Base-by-base conservation (phyloP, 306 rosid genomes). In the Pterocarpus santalinus region DNA sequence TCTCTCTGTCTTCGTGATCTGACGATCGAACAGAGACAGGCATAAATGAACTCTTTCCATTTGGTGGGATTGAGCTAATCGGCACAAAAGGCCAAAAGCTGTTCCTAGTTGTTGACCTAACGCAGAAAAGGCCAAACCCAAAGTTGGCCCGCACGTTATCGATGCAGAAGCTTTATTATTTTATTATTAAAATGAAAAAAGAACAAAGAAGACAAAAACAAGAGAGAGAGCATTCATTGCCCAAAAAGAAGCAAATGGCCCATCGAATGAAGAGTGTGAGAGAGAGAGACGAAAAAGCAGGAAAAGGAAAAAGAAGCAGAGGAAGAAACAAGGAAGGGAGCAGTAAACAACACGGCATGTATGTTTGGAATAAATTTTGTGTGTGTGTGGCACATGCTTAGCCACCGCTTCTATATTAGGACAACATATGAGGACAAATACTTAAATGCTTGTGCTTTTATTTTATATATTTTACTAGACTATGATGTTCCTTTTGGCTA, bases 41-140 rank as follows among this genome's bases (percentile, higher is more conserved):
- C 44, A 49, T 63, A 46, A 76, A 36, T 57, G 77, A 56, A 28
- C 14, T 3, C 1, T 38, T 63, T 79, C 74, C 74, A 75, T 77
- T 87, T 78, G 85, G 88, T 81, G 88, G 82, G 80, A 80, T 77
- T 79, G 85, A 83, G 71, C 80, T 73, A 56, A 82, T 64, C 2
- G 77, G 81, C 89, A 85, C 61, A 84, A 90, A 67, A 84, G 72
- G 90, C 78, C 94, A 77, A 89, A 86, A 85, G 85, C 65, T 85
- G 75, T 86, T 88, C 88, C 90, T 70, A 73, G 89, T 86, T 89
- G 97, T 91, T 89, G 92, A 94, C 97, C 94, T 77, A 85, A 82
- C 52, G 60, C 95, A 77, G 56, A 73, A 83, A 79, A 79, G 76
- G 87, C 89, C 97, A 94, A 90, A 88, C 77, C 64, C 67, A 53